phyloP scores from a whole-genome alignment of 805 yeast species.

The Starmerella stigmatis region DNA sequence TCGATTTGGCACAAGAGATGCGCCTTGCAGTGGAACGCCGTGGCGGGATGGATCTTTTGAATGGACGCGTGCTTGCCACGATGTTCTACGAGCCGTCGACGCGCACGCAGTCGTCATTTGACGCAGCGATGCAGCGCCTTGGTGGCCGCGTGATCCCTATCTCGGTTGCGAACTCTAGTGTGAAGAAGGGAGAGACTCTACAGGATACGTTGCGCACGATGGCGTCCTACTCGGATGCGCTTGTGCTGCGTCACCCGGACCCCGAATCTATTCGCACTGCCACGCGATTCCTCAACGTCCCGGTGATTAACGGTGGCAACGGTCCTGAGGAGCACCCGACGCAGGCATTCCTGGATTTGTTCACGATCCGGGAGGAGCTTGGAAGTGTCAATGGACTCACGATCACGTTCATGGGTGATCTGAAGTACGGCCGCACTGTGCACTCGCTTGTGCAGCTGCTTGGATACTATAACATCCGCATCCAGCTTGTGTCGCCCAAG shows the following conservation, averaged over 20 bases:
- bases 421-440: constrained; percentile 96
- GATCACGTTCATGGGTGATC: constrained; percentile 97
- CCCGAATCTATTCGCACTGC: constrained; percentile 89
- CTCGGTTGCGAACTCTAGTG: constrained; percentile 79
- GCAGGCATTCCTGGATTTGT: constrained; percentile 92
- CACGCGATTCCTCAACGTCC: constrained; percentile 92
- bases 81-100: constrained; percentile 98
- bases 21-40: constrained; percentile 92
- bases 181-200: constrained; percentile 93
- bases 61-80: constrained; percentile 85
- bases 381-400: constrained; percentile 98
- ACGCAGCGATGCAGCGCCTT: constrained; percentile 98
- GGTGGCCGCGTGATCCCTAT: constrained; percentile 95
- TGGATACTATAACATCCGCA: constrained; percentile 82
- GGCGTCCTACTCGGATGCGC: constrained; percentile 93
- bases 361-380: constrained; percentile 96
- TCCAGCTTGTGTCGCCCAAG: constrained; percentile 83
- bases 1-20: constrained; percentile 97
- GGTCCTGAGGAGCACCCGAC: constrained; percentile 98
- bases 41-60: constrained; percentile 83
- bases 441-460: constrained; percentile 88
- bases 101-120: constrained; percentile 91
- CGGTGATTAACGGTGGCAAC: constrained; percentile 95
- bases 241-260: constrained; percentile 92
- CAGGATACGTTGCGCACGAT: constrained; percentile 93